phyloP scores from a whole-genome alignment of 768 basidiomycete genomes.

The Mycena filopes region DNA sequence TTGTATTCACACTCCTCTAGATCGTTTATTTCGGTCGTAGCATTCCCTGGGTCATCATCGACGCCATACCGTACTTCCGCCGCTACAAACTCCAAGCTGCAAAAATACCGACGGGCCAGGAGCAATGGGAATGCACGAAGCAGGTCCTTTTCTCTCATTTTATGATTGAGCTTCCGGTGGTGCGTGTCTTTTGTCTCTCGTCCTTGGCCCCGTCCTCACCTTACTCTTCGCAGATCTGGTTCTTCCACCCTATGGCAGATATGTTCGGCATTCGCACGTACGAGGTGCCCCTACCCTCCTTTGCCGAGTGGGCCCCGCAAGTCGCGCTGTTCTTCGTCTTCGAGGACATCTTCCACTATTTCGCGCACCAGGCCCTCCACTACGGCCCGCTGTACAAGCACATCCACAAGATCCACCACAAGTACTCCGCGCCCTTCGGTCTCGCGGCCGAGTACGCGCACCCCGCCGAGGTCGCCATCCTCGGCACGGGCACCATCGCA shows the following conservation, averaged over 20 bases:
- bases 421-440: conserved; percentile 96
- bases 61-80: conserved; percentile 92
- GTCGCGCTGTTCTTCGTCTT: conserved; percentile 92
- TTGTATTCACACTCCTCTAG: conserved; percentile 49
- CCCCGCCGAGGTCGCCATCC: conserved; percentile 94
- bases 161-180: conserved; percentile 91
- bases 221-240: conserved; percentile 70
- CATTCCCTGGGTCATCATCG: conserved; percentile 95
- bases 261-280: conserved; percentile 90
- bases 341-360: conserved; percentile 96
- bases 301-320: conserved; percentile 77
- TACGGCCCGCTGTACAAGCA: conserved; percentile 86
- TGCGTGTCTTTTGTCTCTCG: conserved; percentile 50
- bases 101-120: conserved; percentile 81
- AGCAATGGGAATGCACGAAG: conserved; percentile 98
- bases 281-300: conserved; percentile 90
- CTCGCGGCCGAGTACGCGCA: conserved; percentile 98
- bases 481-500: conserved; percentile 90
- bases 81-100: conserved; percentile 93
- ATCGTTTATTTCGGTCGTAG: conserved; percentile 96
- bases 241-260: conserved; percentile 93
- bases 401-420: conserved; percentile 98
- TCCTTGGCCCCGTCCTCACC: not conserved
- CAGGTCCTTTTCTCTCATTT: conserved; percentile 95
- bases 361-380: conserved; percentile 92